Evolutionary conservation across 2,329 filamentous ascomycete species (phyloP).

Genomic region (Diaporthe sp.): DNA sequence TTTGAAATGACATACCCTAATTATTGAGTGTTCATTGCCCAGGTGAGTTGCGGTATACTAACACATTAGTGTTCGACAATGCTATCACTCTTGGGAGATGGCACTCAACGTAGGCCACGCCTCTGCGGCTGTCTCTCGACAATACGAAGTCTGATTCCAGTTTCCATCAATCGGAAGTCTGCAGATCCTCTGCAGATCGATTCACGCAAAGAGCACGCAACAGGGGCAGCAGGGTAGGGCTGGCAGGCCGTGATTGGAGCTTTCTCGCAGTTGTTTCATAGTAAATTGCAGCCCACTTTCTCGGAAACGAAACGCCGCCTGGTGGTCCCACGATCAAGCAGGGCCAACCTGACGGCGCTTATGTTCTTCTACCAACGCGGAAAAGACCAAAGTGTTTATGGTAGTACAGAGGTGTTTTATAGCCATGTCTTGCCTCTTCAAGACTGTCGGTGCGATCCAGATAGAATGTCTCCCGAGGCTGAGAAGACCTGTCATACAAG

Average conservation of each 20-base stretch:
- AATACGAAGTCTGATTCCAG: neutral
- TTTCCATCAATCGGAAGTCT: neutral
- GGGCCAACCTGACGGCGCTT: constrained; percentile 2
- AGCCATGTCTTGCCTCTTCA: neutral
- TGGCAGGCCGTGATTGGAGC: constrained; percentile 8
- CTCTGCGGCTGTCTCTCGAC: neutral
- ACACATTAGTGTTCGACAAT: neutral
- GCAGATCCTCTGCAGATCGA: constrained; percentile 1
- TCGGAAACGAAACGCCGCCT: constrained; percentile 8
- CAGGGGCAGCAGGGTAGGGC: neutral
- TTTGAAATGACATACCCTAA: neutral
- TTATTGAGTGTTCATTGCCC: neutral
- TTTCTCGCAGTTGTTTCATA: constrained; percentile 21
- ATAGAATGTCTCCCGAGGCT: neutral
- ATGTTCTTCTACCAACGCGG: neutral
- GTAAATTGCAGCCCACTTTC: constrained; percentile 28
- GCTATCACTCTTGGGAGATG: neutral
- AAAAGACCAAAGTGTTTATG: neutral
- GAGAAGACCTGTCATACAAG: neutral
- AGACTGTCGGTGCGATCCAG: neutral
- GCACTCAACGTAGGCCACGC: neutral
- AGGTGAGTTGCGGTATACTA: neutral
- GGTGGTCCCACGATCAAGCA: neutral
- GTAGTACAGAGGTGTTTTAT: neutral
- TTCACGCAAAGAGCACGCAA: neutral